Percentiles rank a stretch among this genome's conserved stretches.
Conservation (phyloP, 805 yeast genomes). For the Kazachstania africana region DNA sequence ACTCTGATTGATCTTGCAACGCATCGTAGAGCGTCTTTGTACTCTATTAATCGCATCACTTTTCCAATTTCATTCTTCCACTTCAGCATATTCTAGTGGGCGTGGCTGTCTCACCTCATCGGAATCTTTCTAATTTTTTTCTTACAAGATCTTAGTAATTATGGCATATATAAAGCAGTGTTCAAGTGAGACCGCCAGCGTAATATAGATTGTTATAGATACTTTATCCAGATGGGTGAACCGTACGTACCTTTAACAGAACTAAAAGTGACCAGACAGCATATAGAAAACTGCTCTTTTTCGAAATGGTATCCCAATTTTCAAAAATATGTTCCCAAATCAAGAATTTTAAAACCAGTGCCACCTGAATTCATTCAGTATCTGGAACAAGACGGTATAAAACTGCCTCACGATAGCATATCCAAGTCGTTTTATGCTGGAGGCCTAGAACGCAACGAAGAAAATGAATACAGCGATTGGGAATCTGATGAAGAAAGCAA, state of each 20-base stretch:
- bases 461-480: conserved; percentile 69
- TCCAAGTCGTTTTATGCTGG: conserved; percentile 26
- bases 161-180: no score
- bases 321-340: conserved; percentile 36
- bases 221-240: conserved; percentile 2
- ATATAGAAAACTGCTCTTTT: conserved; percentile 41
- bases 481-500: conserved; percentile 35
- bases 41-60: no score
- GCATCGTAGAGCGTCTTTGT: no score
- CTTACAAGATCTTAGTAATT: no score
- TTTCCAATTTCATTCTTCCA: no score
- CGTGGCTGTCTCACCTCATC: no score
- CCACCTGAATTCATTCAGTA: conserved; percentile 50
- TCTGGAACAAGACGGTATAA: conserved; percentile 56
- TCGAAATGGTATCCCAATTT: conserved; percentile 51
- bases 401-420: conserved; percentile 36
- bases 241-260: conserved; percentile 14
- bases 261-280: conserved; percentile 26
- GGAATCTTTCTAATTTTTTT: no score
- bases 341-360: conserved; percentile 43
- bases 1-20: no score
- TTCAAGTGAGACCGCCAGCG: no score
- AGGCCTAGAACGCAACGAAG: conserved; percentile 32
- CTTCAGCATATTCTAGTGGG: no score
- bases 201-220: no score